A percentile compares a stretch with the other conserved stretches of the same genome.
Conservation (phyloP, 2,329 filamentous ascomycete genomes). For the Drechslerella dactyloides region DNA sequence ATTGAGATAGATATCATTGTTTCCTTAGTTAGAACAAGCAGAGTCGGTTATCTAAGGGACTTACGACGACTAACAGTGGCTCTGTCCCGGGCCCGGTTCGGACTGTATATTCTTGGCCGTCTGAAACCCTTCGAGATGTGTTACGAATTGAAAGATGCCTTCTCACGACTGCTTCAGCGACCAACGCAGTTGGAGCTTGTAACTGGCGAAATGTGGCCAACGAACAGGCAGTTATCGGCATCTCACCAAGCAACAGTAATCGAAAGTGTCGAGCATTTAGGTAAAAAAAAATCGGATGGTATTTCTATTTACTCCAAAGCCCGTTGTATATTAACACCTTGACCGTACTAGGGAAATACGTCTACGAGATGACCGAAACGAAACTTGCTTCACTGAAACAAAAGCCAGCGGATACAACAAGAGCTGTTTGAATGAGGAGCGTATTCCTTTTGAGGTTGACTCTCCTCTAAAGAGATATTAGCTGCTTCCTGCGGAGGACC, state of each 20-base stretch:
- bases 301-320: too few species aligned
- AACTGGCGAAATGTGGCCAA: constrained; percentile 84
- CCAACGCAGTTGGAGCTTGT: constrained; percentile 77
- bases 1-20: constrained; percentile 77
- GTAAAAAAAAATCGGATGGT: constrained; percentile 6
- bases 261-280: constrained; percentile 82
- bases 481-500: too few species aligned
- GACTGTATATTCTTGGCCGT: constrained; percentile 89
- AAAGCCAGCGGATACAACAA: constrained; percentile 33
- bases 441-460: too few species aligned
- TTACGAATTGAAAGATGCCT: constrained; percentile 85
- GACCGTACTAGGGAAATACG: constrained; percentile 78
- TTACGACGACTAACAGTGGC: constrained; percentile 93
- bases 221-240: constrained; percentile 61
- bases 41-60: constrained; percentile 90
- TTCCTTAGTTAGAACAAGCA: constrained; percentile 84
- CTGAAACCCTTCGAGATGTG: constrained; percentile 86
- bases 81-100: constrained; percentile 86
- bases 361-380: constrained; percentile 90
- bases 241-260: constrained; percentile 66
- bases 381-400: constrained; percentile 67
- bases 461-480: too few species aligned
- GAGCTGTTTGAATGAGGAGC: not conserved
- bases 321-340: not conserved
- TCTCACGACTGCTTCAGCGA: constrained; percentile 70